Evolutionary conservation across 768 basidiomycete genomes (phyloP), one percentile per base, ranked within the genome.

Genomic region (Leucocoprinus leucothites): DNA sequence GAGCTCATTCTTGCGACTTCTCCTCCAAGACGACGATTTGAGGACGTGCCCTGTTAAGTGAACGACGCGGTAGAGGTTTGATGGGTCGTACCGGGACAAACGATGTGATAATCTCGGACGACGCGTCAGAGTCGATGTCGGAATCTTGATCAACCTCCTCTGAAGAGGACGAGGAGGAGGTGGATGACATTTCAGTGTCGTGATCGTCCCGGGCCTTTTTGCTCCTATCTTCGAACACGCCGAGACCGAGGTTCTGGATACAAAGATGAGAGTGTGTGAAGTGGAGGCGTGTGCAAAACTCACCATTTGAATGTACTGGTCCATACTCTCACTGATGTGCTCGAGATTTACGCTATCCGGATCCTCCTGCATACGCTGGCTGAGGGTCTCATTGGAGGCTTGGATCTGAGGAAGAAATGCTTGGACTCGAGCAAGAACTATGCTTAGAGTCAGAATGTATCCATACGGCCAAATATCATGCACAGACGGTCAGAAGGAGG

Each of bases 291-390:
- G 43, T 42, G 24, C 28, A 46, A 18, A 16, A 62, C 70, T 48
- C 59, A 83, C 86, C 85, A 88, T 87, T 65, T 88, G 80, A 60
- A 89, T 84, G 63, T 86, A 81, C 56, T 68, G 75, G 1, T 72
- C 74, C 48, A 71, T 73, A n/a, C 70, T 71, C 19, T 70, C 73
- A 6, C 71, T 69, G 21, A 89, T 60, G 54, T 85, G 75, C 66
- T 91, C 89, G 38, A 91, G 87, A 62, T 89, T 82, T n/a, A 89
- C 71, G 60, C 82, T 85, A 16, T 66, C 63, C 1, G 84, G 85
- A 56, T 84, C 76, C 38, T 67, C 65, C 36, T 75, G 67, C 9
- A 70, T 71, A n/a, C 73, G 73, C 54, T 75, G 71, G 2, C 74
- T 61, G 16, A 89, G 75, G 1, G 76, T 65, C 1, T 74, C 75